Evolutionary conservation across 2,329 filamentous ascomycete genomes (phyloP), one percentile per base, ranked within the genome.

Genomic region (Pseudogymnoascus sp.): DNA sequence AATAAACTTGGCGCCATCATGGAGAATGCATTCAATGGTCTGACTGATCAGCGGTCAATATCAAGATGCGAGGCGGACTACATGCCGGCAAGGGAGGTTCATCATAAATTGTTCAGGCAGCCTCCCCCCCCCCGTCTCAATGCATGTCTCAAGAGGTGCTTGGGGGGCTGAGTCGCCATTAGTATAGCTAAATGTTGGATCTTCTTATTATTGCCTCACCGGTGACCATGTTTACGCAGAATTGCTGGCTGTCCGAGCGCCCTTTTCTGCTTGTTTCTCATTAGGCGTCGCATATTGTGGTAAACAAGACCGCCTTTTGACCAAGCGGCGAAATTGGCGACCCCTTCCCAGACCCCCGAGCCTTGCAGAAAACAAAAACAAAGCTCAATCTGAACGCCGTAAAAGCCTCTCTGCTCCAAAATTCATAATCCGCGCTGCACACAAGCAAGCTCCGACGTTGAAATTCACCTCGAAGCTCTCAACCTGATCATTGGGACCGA

Each of bases 251-350:
- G 25, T 47, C 41, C 41, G 41, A 28, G 41, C 41, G 41, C 41
- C 41, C 41, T 47, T 47, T 28, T 47, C 14, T 22, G 18, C 41
- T n/a, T 28, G 41, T 47, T 47, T 47, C 41, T 47, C 41, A 47
- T 47, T 47, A 47, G 41, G 41, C 41, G 22, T 47, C 41, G 41
- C 41, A 47, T 47, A 47, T 47, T 47, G 3, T 47, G 41, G 41
- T 47, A 47, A 47, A 47, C 41, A 47, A 47, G 41, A 28, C 41
- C 41, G 41, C 41, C 41, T 47, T 47, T 47, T 47, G 41, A 47
- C 41, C 41, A 47, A 47, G 41, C 41, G 41, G 41, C 41, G 41
- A 47, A 47, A 47, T 16, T 47, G 20, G 41, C 20, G 20, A 25
- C 41, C 41, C 41, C 20, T 47, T 47, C 22, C 41, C 22, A 47